A percentile compares a stretch with the other conserved stretches of the same genome.
Conservation (phyloP, 495 filamentous ascomycete species). For the Penicillium pancosmium region DNA sequence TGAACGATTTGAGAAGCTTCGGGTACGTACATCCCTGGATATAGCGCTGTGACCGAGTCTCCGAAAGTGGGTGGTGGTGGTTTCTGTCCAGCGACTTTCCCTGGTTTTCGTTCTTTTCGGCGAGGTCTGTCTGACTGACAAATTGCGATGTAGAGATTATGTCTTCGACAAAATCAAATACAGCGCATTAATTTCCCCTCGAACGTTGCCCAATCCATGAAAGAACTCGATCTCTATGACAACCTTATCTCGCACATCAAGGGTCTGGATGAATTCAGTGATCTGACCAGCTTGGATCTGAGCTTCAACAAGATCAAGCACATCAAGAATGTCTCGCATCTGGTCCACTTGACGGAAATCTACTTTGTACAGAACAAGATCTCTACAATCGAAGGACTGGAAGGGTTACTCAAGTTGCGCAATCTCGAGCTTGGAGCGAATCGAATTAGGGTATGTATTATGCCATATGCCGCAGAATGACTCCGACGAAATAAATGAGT, state of each 20-base stretch:
- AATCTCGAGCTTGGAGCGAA: constrained; percentile 94
- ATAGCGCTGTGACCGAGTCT: neutral
- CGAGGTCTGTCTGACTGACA: neutral
- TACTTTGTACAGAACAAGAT: constrained; percentile 98
- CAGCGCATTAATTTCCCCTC: constrained; percentile 70
- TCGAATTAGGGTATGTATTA: constrained; percentile 65
- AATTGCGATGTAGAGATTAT: constrained; percentile 61
- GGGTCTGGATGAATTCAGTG: constrained; percentile 74
- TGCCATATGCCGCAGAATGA: too few relatives aligned
- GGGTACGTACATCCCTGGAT: constrained; percentile 40
- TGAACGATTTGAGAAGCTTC: constrained; percentile 77
- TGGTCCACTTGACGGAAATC: constrained; percentile 78
- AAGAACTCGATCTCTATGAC: constrained; percentile 95
- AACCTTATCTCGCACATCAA: constrained; percentile 90
- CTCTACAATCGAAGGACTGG: constrained; percentile 78
- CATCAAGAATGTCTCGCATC: constrained; percentile 84
- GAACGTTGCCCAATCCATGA: constrained; percentile 61
- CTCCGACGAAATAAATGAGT: too few relatives aligned
- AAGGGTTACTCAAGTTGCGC: constrained; percentile 69
- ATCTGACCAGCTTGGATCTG: constrained; percentile 81
- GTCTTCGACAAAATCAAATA: constrained; percentile 93
- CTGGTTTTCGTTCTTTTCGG: too few relatives aligned
- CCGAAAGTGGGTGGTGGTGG: too few relatives aligned
- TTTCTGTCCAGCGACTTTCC: neutral
- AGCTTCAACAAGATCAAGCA: constrained; percentile 99